Evolutionary conservation across 257 asterid species (phyloP).

Genomic region (Jacaranda mimosifolia): DNA sequence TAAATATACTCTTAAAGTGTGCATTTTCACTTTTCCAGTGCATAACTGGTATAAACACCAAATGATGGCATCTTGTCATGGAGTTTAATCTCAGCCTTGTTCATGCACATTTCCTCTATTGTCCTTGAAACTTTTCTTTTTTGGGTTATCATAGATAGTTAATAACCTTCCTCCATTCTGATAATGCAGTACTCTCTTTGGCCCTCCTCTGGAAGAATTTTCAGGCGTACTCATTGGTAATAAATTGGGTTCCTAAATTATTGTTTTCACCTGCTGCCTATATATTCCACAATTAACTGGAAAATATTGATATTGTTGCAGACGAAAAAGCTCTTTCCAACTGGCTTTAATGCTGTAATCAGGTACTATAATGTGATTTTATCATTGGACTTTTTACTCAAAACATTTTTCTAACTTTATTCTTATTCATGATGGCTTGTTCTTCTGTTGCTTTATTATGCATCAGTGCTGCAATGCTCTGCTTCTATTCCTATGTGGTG

Average conservation of each 20-base stretch:
- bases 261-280: conserved; percentile 13
- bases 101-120: not conserved
- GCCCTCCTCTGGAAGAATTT: conserved; percentile 73
- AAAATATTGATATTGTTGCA: conserved; percentile 39
- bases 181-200: conserved; percentile 73
- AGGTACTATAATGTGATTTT: conserved; percentile 56
- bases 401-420: conserved; percentile 13
- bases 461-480: conserved; percentile 85
- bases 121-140: not conserved
- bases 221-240: conserved; percentile 81
- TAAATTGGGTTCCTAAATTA: not conserved
- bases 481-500: conserved; percentile 87
- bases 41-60: too few relatives aligned
- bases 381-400: not conserved
- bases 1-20: too few relatives aligned
- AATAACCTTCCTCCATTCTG: conserved; percentile 11
- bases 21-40: too few relatives aligned
- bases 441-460: conserved; percentile 18
- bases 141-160: too few relatives aligned
- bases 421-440: not conserved
- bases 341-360: conserved; percentile 66
- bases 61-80: too few relatives aligned
- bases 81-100: too few relatives aligned
- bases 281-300: conserved; percentile 7
- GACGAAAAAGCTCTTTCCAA: conserved; percentile 68